Percentiles rank a stretch among this genome's conserved stretches.
Conservation (phyloP, 2,329 filamentous ascomycete genomes). For the Ampelomyces quisqualis region DNA sequence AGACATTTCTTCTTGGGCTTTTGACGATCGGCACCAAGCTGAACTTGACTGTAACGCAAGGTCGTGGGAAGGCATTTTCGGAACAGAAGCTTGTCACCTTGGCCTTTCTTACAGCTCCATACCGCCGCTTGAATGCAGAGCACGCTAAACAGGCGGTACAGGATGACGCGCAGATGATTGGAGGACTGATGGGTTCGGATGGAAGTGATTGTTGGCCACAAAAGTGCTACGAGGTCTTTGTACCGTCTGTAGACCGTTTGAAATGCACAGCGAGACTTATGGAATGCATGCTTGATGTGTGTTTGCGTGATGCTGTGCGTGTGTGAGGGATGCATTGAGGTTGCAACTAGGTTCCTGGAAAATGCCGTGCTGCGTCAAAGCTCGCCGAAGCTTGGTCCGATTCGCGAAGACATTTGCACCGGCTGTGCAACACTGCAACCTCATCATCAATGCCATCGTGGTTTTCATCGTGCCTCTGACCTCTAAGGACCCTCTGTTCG, state of each 20-base stretch:
- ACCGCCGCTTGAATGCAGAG: background rate
- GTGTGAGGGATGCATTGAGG: background rate
- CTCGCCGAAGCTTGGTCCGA: background rate
- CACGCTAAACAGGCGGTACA: too few relatives aligned
- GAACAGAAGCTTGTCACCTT: background rate
- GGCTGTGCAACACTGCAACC: too few relatives aligned
- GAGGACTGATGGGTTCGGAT: background rate
- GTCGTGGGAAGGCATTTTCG: background rate
- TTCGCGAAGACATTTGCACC: too few relatives aligned
- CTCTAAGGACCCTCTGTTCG: too few relatives aligned
- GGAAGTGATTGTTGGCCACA: background rate
- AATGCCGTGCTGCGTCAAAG: background rate
- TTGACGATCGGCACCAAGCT: background rate
- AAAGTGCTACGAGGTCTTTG: background rate
- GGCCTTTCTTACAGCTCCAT: background rate
- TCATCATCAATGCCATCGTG: too few relatives aligned
- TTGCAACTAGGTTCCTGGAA: constrained; percentile 1
- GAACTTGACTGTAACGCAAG: background rate
- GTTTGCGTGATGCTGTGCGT: background rate
- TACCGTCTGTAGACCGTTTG: background rate
- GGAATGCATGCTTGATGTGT: background rate
- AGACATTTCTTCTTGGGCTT: background rate
- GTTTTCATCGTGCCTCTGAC: too few relatives aligned
- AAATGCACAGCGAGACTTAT: background rate
- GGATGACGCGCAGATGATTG: background rate